phyloP scores from a whole-genome alignment of 2,329 filamentous ascomycete genomes.

The Arthrinium puccinioides region DNA sequence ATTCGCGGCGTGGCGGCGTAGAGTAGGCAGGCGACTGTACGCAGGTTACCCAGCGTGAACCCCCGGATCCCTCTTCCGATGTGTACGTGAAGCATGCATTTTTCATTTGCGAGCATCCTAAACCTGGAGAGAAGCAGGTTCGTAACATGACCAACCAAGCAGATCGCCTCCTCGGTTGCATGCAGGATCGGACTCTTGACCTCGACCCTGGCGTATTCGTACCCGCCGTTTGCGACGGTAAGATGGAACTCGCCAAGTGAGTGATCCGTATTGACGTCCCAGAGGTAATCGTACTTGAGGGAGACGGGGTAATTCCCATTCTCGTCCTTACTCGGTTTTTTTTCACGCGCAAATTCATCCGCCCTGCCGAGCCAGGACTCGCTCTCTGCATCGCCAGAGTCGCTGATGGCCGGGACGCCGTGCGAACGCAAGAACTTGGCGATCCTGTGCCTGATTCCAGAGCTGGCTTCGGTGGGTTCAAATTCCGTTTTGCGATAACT shows the following conservation, averaged over 20 bases:
- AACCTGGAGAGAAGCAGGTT: conserved; percentile 4
- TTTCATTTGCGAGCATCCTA: background rate
- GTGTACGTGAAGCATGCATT: conserved; percentile 3
- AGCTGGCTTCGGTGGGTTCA: too few species aligned
- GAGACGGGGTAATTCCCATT: background rate
- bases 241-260: background rate
- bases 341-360: background rate
- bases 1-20: conserved; percentile 3
- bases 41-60: conserved; percentile 1
- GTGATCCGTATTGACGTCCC: conserved; percentile 2
- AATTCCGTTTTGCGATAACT: too few species aligned
- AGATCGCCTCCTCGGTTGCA: background rate
- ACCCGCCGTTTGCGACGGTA: background rate
- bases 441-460: conserved; percentile 2
- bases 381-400: conserved; percentile 1
- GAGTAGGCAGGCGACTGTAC: background rate
- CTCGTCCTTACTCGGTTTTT: too few species aligned
- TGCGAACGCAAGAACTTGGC: background rate
- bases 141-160: background rate
- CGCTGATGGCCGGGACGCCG: conserved; percentile 1
- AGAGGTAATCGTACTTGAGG: background rate
- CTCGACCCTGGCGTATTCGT: background rate
- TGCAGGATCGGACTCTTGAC: background rate
- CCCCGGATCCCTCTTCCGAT: background rate
- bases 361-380: background rate